These are phyloP conservation scores for Drechmeria coniospora DNA, from an alignment of 2,329 filamentous ascomycete genomes.

Conservation along the genomic window DNA sequence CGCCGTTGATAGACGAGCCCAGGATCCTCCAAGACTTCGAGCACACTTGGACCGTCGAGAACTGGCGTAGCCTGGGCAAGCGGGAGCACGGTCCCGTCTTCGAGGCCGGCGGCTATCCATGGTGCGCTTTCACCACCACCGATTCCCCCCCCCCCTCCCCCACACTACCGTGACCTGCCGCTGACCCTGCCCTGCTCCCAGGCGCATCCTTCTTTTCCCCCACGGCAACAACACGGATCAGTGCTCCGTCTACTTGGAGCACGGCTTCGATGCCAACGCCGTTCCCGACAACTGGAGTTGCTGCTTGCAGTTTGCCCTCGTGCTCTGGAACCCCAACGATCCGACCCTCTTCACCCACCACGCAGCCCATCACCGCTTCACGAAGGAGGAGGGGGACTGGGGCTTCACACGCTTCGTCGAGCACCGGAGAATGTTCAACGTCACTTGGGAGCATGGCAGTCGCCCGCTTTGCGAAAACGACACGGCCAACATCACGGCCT, in stretches of 20 bases:
- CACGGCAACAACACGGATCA: slow-evolving; percentile 89
- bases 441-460: slow-evolving; percentile 53
- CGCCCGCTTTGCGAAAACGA: slow-evolving; percentile 68
- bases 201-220: slow-evolving; percentile 90
- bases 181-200: slow-evolving; percentile 15
- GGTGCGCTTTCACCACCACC: slow-evolving; percentile 34
- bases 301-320: slow-evolving; percentile 88
- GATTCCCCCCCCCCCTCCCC: too few species aligned
- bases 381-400: slow-evolving; percentile 93
- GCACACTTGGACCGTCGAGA: slow-evolving; percentile 75
- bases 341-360: slow-evolving; percentile 72
- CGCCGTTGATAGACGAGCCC: slow-evolving; percentile 57
- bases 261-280: slow-evolving; percentile 63
- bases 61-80: slow-evolving; percentile 62
- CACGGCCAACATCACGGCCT: slow-evolving; percentile 65
- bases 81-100: slow-evolving; percentile 84
- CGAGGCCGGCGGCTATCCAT: slow-evolving; percentile 72
- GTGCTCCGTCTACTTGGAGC: slow-evolving; percentile 90
- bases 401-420: slow-evolving; percentile 96
- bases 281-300: slow-evolving; percentile 90
- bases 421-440: slow-evolving; percentile 67
- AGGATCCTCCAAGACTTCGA: slow-evolving; percentile 62
- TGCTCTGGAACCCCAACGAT: slow-evolving; percentile 87
- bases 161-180: too few species aligned
- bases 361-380: slow-evolving; percentile 87